Percentiles rank a stretch among this genome's conserved stretches.
Conservation (phyloP, 2,329 filamentous ascomycete genomes). For the Fusarium lateritium region DNA sequence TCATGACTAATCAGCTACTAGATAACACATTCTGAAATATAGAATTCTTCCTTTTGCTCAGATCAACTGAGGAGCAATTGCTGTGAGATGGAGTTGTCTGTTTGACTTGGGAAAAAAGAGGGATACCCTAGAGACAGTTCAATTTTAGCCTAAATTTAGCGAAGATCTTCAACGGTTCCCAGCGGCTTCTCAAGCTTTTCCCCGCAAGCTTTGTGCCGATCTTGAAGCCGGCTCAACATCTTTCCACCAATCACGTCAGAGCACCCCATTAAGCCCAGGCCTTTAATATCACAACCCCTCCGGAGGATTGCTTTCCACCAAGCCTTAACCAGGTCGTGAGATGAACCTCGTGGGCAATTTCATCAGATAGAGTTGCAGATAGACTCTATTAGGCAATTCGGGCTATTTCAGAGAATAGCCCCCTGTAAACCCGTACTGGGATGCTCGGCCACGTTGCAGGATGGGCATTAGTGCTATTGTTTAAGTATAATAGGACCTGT, state of each 20-base stretch:
- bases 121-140: neutral
- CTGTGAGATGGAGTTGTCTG: neutral
- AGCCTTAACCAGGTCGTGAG: neutral
- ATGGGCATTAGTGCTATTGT: too few species aligned
- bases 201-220: neutral
- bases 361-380: neutral
- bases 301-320: conserved; percentile 6
- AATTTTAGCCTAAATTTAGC: neutral
- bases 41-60: too few species aligned
- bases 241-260: neutral
- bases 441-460: neutral
- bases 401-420: neutral
- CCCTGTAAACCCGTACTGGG: neutral
- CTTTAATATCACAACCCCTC: neutral
- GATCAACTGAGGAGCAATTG: too few species aligned
- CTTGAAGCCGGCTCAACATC: neutral
- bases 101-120: neutral
- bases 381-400: neutral
- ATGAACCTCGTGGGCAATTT: neutral
- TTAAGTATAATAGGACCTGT: too few species aligned
- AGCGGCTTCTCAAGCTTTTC: neutral
- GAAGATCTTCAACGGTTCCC: neutral
- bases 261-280: neutral
- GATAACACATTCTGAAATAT: too few species aligned
- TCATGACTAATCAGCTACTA: too few species aligned